phyloP scores from a whole-genome alignment of 306 rosid species.

The Cucurbita argyrosperma region DNA sequence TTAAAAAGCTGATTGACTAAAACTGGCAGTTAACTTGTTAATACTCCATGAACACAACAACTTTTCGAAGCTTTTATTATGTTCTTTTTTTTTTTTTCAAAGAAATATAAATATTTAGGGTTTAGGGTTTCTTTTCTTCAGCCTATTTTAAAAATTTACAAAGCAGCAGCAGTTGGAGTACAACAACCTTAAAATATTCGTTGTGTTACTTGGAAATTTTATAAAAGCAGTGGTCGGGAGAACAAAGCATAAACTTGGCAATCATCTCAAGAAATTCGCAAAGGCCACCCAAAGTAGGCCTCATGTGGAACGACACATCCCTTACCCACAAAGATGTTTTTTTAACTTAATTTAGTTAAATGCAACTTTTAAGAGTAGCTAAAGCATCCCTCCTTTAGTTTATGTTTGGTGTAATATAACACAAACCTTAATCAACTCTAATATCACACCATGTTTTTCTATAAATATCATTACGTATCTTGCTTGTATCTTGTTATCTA shows the following conservation, averaged over 20 bases:
- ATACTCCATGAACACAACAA: background rate
- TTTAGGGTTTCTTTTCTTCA: no score
- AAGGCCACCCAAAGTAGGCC: background rate
- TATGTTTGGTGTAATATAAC: background rate
- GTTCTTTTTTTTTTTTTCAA: no score
- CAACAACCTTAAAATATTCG: conserved; percentile 4
- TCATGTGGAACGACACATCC: background rate
- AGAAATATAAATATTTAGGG: no score
- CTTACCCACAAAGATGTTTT: background rate
- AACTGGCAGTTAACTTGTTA: background rate
- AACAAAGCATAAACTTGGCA: background rate
- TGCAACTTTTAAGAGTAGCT: background rate
- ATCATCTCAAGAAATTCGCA: background rate
- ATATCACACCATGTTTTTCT: background rate
- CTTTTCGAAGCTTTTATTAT: background rate
- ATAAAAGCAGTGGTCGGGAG: conserved; percentile 1
- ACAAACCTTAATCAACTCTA: background rate
- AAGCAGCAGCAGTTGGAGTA: background rate
- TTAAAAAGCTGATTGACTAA: background rate
- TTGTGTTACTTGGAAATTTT: background rate
- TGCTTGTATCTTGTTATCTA: background rate
- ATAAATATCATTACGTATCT: background rate
- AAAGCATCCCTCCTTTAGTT: background rate
- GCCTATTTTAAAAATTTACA: no score
- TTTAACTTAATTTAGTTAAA: background rate